Evolutionary conservation across 2,329 filamentous ascomycete species (phyloP), one percentile per base, ranked within the genome.

Genomic region (Zymoseptoria ardabiliae): DNA sequence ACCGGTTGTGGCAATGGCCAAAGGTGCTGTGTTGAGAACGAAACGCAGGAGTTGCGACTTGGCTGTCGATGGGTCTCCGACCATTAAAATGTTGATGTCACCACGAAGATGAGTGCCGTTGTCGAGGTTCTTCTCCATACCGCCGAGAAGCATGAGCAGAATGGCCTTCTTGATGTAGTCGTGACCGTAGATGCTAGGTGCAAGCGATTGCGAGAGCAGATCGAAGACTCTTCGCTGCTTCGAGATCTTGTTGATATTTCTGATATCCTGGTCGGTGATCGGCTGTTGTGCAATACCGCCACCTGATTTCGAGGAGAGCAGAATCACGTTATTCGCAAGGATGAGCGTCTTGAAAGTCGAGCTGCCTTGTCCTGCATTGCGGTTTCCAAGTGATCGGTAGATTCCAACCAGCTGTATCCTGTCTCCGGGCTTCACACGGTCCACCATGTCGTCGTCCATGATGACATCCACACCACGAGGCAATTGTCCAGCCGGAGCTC

Each of bases 51-150:
- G 83, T 73, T 99, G 94, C n/a, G 94, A 99, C 74, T 99, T 99
- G 61, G 94, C 94, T 0, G 94, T 99, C 0, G 94, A 99, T 2
- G 94, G 94, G 74, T 99, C 94, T 77, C 94, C 94, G 50, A 99
- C 93, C 94, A 99, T 97, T 55, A 99, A 82, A 66, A 99, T 96
- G 74, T 99, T 99, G 77, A 99, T 97, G 71, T 99, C 94, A 78
- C 94, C 94, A 82, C 94, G 88, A 73, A 99, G 78, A 83, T 99
- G 94, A 1, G 94, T 97, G 60, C 94, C 94, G 68, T 99, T 99
- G 64, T 97, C 94, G 58, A 99, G 77, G 70, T 99, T 99, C 81
- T 99, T 99, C 79, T 99, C 94, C 82, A 96, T 91, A 60, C 94
- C 94, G 70, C 94, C 90, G 13, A 99, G 80, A 25, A 99, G 82